phyloP scores from a whole-genome alignment of 345 rosid genomes.

The Moricandia moricandioides region DNA sequence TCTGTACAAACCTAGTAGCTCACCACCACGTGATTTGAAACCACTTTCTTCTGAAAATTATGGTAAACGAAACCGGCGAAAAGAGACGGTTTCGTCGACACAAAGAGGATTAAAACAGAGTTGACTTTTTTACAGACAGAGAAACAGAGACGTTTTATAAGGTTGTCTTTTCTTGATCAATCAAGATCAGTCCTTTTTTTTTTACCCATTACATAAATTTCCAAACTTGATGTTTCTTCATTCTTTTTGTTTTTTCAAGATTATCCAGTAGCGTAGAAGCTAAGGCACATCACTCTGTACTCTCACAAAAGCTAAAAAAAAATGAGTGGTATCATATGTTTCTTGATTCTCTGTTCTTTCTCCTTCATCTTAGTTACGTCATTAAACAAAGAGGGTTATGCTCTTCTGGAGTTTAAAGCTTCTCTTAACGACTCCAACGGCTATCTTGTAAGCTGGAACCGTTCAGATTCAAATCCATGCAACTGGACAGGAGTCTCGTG shows the following conservation, averaged over 20 bases:
- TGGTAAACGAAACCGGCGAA: constrained; percentile 7
- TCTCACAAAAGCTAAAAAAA: constrained; percentile 3
- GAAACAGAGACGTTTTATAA: background rate
- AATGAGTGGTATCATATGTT: constrained; percentile 22
- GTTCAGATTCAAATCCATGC: constrained; percentile 56
- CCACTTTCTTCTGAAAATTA: constrained; percentile 24
- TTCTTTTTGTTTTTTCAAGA: constrained; percentile 2
- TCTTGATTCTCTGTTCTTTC: constrained; percentile 31
- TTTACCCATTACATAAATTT: constrained; percentile 18
- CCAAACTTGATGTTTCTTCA: background rate
- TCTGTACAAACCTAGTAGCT: constrained; percentile 25
- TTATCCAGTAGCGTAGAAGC: constrained; percentile 11
- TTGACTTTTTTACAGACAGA: constrained; percentile 23
- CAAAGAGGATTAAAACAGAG: constrained; percentile 23
- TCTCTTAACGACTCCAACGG: constrained; percentile 47
- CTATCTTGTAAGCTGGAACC: constrained; percentile 58
- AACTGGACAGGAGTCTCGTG: constrained; percentile 67
- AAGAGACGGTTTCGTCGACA: constrained; percentile 18
- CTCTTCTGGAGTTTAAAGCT: constrained; percentile 56
- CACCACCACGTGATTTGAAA: constrained; percentile 37
- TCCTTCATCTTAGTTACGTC: constrained; percentile 38
- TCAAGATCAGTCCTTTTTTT: constrained; percentile 19
- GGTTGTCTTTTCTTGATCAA: constrained; percentile 23
- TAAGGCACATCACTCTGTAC: constrained; percentile 11
- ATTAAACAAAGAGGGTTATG: constrained; percentile 51